phyloP scores from a whole-genome alignment of 805 yeast species.

The Candida piceae region DNA sequence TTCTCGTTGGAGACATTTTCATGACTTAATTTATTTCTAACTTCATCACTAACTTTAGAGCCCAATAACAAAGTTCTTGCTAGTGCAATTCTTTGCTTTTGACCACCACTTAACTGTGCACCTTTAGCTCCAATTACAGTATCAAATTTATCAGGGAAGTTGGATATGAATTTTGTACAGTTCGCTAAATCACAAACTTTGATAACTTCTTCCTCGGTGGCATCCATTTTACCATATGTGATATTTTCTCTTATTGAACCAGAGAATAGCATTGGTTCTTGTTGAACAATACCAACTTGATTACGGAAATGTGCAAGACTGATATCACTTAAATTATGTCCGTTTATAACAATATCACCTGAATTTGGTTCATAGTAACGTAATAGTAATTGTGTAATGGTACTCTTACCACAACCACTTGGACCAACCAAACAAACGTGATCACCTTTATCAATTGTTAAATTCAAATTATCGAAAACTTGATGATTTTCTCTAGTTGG shows the following conservation, averaged over 20 bases:
- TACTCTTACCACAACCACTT: slow-evolving; percentile 95
- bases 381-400: slow-evolving; percentile 71
- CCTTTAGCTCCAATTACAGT: slow-evolving; percentile 86
- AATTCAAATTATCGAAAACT: slow-evolving; percentile 57
- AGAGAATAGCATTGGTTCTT: slow-evolving; percentile 84
- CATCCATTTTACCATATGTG: slow-evolving; percentile 63
- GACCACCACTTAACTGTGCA: slow-evolving; percentile 90
- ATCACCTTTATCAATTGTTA: slow-evolving; percentile 70
- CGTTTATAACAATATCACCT: slow-evolving; percentile 65
- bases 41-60: slow-evolving; percentile 13
- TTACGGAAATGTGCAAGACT: slow-evolving; percentile 70
- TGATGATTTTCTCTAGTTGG: slow-evolving; percentile 76
- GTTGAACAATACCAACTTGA: slow-evolving; percentile 85
- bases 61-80: slow-evolving; percentile 76
- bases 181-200: slow-evolving; percentile 68
- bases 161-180: slow-evolving; percentile 59
- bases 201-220: slow-evolving; percentile 53
- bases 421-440: slow-evolving; percentile 94
- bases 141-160: slow-evolving; percentile 77
- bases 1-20: slow-evolving; percentile 18
- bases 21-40: slow-evolving; percentile 3
- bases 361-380: slow-evolving; percentile 75
- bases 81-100: slow-evolving; percentile 85
- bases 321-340: slow-evolving; percentile 54
- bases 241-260: slow-evolving; percentile 84